Conservation (phyloP, 805 yeast genomes). For the Brettanomyces naardenensis region DNA sequence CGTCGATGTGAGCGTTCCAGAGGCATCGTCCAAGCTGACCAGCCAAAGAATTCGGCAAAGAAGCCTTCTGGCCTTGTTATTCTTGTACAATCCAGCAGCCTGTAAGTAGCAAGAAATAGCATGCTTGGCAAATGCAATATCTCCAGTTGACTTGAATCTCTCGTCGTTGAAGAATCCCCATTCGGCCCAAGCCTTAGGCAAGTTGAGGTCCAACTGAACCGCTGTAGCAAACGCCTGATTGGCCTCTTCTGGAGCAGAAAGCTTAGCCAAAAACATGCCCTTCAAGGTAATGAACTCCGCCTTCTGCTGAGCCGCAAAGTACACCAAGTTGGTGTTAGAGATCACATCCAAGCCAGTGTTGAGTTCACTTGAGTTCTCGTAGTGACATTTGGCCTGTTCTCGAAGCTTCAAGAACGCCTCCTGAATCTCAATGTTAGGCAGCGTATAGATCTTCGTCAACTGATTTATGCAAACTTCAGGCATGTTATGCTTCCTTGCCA, state of each 20-base stretch:
- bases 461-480: conserved; percentile 94
- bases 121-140: conserved; percentile 78
- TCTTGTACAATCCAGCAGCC: conserved; percentile 95
- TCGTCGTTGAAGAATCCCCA: conserved; percentile 97
- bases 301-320: conserved; percentile 94
- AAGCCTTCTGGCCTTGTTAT: conserved; percentile 80
- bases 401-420: conserved; percentile 93
- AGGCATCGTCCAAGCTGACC: conserved; percentile 79
- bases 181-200: conserved; percentile 99
- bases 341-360: conserved; percentile 96
- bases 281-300: conserved; percentile 96
- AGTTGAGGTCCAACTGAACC: conserved; percentile 86
- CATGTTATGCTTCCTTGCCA: conserved; percentile 94
- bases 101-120: conserved; percentile 94
- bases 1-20: conserved; percentile 75
- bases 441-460: conserved; percentile 83
- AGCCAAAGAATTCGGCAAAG: conserved; percentile 91
- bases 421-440: conserved; percentile 96
- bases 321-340: conserved; percentile 90
- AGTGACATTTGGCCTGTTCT: conserved; percentile 97
- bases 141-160: conserved; percentile 72
- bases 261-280: conserved; percentile 94
- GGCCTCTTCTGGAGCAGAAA: conserved; percentile 89
- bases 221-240: conserved; percentile 98
- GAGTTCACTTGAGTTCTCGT: conserved; percentile 82